Base-by-base conservation (phyloP, 1,284 basidiomycete genomes). In the Trichosporon sp. region DNA sequence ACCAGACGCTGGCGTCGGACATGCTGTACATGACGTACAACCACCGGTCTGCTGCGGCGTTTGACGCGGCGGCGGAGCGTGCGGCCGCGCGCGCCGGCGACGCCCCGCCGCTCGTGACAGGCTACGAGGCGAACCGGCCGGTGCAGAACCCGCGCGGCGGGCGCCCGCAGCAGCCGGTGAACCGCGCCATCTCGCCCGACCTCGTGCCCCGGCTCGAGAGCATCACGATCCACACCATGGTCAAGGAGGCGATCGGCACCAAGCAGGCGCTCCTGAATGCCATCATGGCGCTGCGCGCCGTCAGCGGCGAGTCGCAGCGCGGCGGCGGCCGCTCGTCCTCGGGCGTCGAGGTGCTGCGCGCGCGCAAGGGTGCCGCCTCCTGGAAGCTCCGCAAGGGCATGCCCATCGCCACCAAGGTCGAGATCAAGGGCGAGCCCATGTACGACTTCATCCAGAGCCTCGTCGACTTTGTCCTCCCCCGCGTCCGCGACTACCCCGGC, bases 21-120 rank as follows among this genome's bases (percentile, higher is more conserved):
- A 85, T 97, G 75, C 89, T 99, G 86, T 99, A 99, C 87, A 92
- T 98, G 88, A 92, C 92, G 64, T 98, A 97, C 85, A 86, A 89
- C 70, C 94, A 96, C 83, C 78, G 87, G 88, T 71, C 72, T 38
- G 44, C 63, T 27, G 58, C 51, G 29, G 66, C 62, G 6, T 63
- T 72, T 38, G 73, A 44, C 35, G 71, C 21, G 65, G 65, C 56
- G 1, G 38, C 62, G 31, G 65, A 56, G 13, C 65, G n/a, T 2
- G 69, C 69, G 2, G 56, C 63, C 34, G 62, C 64, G 3, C 13
- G 21, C 2, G 35, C 53, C 12, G 25, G 60, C 11, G 72, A 74
- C 64, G 42, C 75, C 58, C 47, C 76, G 75, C 72, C 80, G 65
- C 68, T 73, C n/a, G 65, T 73, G 60, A 81, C 78, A 11, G 77